These are phyloP conservation scores for Lachnellula occidentalis DNA, from an alignment of 2,329 filamentous ascomycete genomes.

Conservation along the genomic window DNA sequence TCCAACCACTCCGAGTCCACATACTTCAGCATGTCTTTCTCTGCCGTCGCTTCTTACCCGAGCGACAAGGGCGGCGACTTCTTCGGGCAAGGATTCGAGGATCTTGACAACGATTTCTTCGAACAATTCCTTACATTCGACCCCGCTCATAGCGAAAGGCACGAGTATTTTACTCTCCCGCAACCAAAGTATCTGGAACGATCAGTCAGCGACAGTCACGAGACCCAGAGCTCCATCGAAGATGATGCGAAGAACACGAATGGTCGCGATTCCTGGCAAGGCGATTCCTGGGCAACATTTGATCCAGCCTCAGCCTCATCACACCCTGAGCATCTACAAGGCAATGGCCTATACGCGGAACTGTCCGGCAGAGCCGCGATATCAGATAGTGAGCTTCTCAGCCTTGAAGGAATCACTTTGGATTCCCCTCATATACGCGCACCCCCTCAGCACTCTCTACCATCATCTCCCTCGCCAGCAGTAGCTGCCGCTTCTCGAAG, in stretches of 20 bases:
- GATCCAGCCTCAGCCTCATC: constrained; percentile 16
- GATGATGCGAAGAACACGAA: constrained; percentile 11
- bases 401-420: constrained; percentile 27
- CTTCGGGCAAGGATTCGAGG: constrained; percentile 41
- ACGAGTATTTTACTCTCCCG: constrained; percentile 38
- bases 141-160: constrained; percentile 36
- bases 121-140: constrained; percentile 58
- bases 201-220: constrained; percentile 36
- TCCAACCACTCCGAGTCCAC: constrained; percentile 2
- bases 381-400: constrained; percentile 30
- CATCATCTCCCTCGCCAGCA: constrained; percentile 20
- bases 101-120: constrained; percentile 57
- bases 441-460: constrained; percentile 17
- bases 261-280: constrained; percentile 11
- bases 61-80: constrained; percentile 47
- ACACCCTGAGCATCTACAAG: background rate
- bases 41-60: constrained; percentile 23
- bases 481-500: constrained; percentile 10
- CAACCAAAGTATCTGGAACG: constrained; percentile 44
- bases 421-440: constrained; percentile 20
- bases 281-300: constrained; percentile 13
- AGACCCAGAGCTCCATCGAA: constrained; percentile 16
- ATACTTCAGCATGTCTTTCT: constrained; percentile 24
- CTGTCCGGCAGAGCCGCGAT: constrained; percentile 26
- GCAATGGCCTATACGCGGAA: constrained; percentile 24